Base-by-base conservation (phyloP, 1,284 basidiomycete genomes). In the Fomes fomentarius region DNA sequence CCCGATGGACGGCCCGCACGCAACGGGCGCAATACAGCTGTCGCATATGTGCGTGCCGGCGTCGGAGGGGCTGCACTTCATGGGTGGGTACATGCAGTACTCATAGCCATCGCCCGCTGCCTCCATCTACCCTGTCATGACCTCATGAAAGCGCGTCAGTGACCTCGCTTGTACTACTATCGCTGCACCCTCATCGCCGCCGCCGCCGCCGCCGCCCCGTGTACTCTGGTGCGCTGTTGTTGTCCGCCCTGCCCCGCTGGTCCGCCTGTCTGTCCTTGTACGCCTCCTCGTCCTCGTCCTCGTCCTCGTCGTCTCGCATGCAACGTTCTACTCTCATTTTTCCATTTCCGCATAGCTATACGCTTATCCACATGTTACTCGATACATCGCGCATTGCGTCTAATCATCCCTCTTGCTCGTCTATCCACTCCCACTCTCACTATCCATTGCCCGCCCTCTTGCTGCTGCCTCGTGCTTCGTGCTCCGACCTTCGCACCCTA, bases 1-100 rank as follows among this genome's bases (percentile, higher is more conserved):
- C 35, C 49, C 37, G 44, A 51, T 55, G 52, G 41, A 50, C 50
- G 53, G 54, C 10, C 52, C 50, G 31, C 62, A 65, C 41, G 57
- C 56, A 33, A 51, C 58, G 14, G 60, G 62, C 40, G 64, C 64
- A 22, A 57, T 65, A 43, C 60, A 65, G 57, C 52, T 65, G 35
- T 44, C 49, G 47, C 55, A 60, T 28, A 64, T 65, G 58, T 65
- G 64, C 42, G 64, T 65, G 25, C 64, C 63, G 1, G 63, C 61
- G 28, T 56, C 53, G 28, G 62, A 58, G 39, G 52, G 58, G 26
- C 39, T 57, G 2, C 54, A 61, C 48, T 58, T 62, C 50, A 57
- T 59, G 51, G 58, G 58, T 35, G 54, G 54, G 51, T 63, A 63
- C 34, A 47, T 58, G 61, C 58, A 57, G 47, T 63, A 54, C 56